phyloP scores from a whole-genome alignment of 2,329 filamentous ascomycete genomes.

The Fusarium fracticaudum region DNA sequence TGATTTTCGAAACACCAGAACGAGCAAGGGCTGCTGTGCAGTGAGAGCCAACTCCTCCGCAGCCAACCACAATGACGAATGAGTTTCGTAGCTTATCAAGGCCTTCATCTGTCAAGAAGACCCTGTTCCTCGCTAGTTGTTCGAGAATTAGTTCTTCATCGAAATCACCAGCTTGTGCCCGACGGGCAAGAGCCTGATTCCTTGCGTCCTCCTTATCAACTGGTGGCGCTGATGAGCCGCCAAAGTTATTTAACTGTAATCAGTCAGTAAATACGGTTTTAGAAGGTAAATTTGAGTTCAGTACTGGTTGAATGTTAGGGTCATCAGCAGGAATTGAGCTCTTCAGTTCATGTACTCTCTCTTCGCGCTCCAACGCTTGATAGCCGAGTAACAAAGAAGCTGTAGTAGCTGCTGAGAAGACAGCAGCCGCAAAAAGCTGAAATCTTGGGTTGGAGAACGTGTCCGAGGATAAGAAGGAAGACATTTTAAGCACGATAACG shows the following conservation, averaged over 20 bases:
- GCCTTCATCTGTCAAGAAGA: conserved; percentile 87
- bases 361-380: conserved; percentile 66
- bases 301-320: conserved; percentile 36
- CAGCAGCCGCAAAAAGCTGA: conserved; percentile 77
- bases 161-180: conserved; percentile 71
- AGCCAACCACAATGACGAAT: conserved; percentile 90
- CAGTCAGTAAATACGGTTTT: conserved; percentile 12
- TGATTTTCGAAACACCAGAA: conserved; percentile 87
- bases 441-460: conserved; percentile 57
- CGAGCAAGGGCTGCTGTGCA: conserved; percentile 85
- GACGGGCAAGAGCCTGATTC: conserved; percentile 65
- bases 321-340: conserved; percentile 61
- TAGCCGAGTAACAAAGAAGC: conserved; percentile 70
- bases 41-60: conserved; percentile 95
- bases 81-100: conserved; percentile 80
- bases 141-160: conserved; percentile 88
- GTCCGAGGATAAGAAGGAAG: conserved; percentile 55
- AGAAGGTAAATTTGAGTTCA: neutral
- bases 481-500: conserved; percentile 47
- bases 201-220: conserved; percentile 69
- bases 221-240: conserved; percentile 58
- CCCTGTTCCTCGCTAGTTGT: conserved; percentile 90
- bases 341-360: conserved; percentile 66
- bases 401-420: conserved; percentile 69
- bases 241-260: conserved; percentile 68